Evolutionary conservation across 148 eudicot species (phyloP).

Genomic region (Silene uniflora): DNA sequence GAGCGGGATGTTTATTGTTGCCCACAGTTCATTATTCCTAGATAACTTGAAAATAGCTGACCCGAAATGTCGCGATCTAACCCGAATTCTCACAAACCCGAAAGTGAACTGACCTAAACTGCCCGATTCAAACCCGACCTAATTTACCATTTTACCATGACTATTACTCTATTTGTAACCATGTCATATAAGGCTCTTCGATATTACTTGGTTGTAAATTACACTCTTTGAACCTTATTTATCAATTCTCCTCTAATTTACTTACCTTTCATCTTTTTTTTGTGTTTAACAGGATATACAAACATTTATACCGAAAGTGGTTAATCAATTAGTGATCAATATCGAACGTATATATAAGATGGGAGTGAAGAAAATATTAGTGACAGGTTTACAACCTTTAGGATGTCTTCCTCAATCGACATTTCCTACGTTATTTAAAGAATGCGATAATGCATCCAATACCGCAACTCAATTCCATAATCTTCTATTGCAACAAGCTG

Average conservation of each 20-base stretch:
- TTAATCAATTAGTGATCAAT: slow-evolving; percentile 44
- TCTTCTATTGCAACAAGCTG: slow-evolving; percentile 20
- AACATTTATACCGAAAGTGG: slow-evolving; percentile 41
- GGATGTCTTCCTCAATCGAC: slow-evolving; percentile 70
- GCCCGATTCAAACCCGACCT: too few species aligned
- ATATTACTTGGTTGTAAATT: too few species aligned
- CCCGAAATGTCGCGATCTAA: too few species aligned
- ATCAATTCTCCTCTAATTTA: neutral
- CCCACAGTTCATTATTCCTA: too few species aligned
- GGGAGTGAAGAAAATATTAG: slow-evolving; percentile 56
- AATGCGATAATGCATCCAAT: slow-evolving; percentile 31
- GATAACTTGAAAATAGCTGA: too few species aligned
- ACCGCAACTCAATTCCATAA: slow-evolving; percentile 26
- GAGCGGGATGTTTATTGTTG: too few species aligned
- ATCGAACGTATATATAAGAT: slow-evolving; percentile 41
- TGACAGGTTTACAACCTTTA: slow-evolving; percentile 58
- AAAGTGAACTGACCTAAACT: too few species aligned
- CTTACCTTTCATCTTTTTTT: neutral
- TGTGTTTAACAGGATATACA: slow-evolving; percentile 39
- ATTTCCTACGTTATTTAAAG: slow-evolving; percentile 23
- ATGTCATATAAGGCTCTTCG: too few species aligned
- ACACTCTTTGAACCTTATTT: too few species aligned
- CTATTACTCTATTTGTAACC: too few species aligned
- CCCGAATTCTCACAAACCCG: too few species aligned
- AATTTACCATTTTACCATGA: too few species aligned